phyloP scores from a whole-genome alignment of 768 basidiomycete species.

The Lactarius hatsudake region DNA sequence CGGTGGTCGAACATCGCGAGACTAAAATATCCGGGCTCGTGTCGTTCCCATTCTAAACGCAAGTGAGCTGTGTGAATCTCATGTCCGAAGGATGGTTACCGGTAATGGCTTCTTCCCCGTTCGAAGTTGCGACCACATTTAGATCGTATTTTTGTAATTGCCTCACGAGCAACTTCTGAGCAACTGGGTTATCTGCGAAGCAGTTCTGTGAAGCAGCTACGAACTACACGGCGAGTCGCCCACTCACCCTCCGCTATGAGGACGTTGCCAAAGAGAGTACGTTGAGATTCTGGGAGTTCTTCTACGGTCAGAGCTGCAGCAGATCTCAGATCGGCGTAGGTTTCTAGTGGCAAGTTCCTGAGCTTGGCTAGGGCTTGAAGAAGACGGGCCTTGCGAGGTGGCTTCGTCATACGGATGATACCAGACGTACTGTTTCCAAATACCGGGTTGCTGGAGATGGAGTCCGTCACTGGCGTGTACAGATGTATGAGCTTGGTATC shows the following conservation, averaged over 20 bases:
- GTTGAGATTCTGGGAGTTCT: conserved; percentile 45
- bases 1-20: conserved; percentile 75
- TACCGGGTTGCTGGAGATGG: conserved; percentile 47
- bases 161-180: conserved; percentile 63
- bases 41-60: conserved; percentile 60
- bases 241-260: conserved; percentile 66
- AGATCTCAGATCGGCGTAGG: conserved; percentile 38
- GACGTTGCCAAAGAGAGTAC: conserved; percentile 63
- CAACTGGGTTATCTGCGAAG: conserved; percentile 62
- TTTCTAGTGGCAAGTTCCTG: conserved; percentile 51
- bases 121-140: conserved; percentile 57
- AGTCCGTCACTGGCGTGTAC: conserved; percentile 65
- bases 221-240: background rate
- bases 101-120: conserved; percentile 64
- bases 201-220: background rate
- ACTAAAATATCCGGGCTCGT: conserved; percentile 65
- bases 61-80: conserved; percentile 6
- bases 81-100: conserved; percentile 36
- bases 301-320: conserved; percentile 45
- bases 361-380: conserved; percentile 59
- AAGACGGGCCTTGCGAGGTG: conserved; percentile 57
- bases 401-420: conserved; percentile 68
- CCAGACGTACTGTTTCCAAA: conserved; percentile 52
- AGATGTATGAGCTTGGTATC: conserved; percentile 69
- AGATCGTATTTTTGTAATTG: conserved; percentile 62